Evolutionary conservation across 768 basidiomycete genomes (phyloP).

Genomic region (Tylopilus sp.): DNA sequence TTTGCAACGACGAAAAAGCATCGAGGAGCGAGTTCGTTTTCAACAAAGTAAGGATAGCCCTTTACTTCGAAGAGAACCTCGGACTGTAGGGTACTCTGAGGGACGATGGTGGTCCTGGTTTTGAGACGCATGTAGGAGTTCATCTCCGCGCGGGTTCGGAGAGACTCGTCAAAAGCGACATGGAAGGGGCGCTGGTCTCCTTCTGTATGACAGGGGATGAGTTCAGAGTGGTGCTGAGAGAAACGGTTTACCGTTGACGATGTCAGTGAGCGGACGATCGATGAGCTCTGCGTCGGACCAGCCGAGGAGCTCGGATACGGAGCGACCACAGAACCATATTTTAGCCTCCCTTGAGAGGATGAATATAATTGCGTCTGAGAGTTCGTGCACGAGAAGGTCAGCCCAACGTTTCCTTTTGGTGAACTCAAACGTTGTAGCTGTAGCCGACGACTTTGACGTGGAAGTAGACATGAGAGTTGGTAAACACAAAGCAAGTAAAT

Average conservation of each 20-base stretch:
- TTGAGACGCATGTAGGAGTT: constrained; percentile 60
- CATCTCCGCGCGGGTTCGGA: constrained; percentile 49
- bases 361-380: constrained; percentile 69
- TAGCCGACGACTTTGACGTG: constrained; percentile 6
- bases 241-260: constrained; percentile 56
- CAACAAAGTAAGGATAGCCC: constrained; percentile 55
- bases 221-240: background rate
- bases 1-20: constrained; percentile 76
- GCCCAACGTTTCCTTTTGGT: constrained; percentile 87
- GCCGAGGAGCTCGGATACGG: constrained; percentile 69
- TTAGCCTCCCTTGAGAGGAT: constrained; percentile 60
- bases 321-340: constrained; percentile 66
- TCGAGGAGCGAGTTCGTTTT: constrained; percentile 38
- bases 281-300: constrained; percentile 74
- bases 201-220: constrained; percentile 34
- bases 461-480: constrained; percentile 16
- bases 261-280: constrained; percentile 59
- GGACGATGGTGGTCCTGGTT: constrained; percentile 36
- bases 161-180: constrained; percentile 50
- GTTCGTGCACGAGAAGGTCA: constrained; percentile 72
- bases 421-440: constrained; percentile 59
- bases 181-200: constrained; percentile 52
- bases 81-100: constrained; percentile 30
- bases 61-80: constrained; percentile 70
- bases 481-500: background rate